Conservation (phyloP, 208 protist genomes). For the Trichomonas vaginalis region DNA sequence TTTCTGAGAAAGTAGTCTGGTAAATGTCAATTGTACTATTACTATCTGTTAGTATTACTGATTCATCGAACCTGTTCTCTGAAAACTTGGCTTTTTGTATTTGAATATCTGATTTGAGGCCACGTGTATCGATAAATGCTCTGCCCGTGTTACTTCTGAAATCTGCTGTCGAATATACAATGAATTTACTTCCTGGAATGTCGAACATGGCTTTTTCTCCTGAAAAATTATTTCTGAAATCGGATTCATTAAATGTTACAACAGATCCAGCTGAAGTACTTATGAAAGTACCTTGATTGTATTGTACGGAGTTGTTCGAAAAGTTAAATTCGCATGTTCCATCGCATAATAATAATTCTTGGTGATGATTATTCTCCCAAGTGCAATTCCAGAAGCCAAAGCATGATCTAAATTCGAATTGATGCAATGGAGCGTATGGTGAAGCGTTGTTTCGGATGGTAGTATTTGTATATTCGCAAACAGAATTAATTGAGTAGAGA, state of each 20-base stretch:
- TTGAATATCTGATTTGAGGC: not conserved
- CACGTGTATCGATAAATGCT: not conserved
- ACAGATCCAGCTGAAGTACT: not conserved
- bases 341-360: not conserved
- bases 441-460: not conserved
- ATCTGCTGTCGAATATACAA: not conserved
- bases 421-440: not conserved
- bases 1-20: not conserved
- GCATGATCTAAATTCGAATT: slow-evolving; percentile 4
- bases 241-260: not conserved
- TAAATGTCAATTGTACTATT: not conserved
- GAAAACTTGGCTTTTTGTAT: not conserved
- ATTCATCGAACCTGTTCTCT: not conserved
- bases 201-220: not conserved
- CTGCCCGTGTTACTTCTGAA: not conserved
- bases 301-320: not conserved
- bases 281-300: not conserved
- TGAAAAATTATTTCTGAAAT: not conserved
- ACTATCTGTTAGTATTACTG: not conserved
- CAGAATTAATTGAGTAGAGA: not conserved
- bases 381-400: slow-evolving; percentile 17
- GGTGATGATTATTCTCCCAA: not conserved
- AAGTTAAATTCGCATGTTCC: slow-evolving; percentile 18
- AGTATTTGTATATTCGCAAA: slow-evolving; percentile 15
- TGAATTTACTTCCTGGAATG: not conserved